phyloP scores from a whole-genome alignment of 2,329 filamentous ascomycete genomes.

The Aspergillus sp. region DNA sequence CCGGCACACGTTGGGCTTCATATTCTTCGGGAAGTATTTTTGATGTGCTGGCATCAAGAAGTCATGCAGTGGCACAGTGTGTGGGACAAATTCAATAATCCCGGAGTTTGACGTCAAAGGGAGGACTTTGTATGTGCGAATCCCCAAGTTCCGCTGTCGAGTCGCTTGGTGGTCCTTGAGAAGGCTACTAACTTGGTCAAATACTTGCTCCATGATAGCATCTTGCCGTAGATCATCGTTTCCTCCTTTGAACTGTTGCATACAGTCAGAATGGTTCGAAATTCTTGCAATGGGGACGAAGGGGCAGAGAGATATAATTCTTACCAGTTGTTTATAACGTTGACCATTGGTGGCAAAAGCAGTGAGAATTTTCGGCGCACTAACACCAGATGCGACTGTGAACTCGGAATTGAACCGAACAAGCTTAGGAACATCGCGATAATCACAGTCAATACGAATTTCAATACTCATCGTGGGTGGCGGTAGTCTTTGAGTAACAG shows the following conservation, averaged over 20 bases:
- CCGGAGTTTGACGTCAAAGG: slow-evolving; percentile 82
- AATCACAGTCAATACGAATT: slow-evolving; percentile 70
- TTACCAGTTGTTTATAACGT: slow-evolving; percentile 79
- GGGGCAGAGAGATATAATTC: slow-evolving; percentile 18
- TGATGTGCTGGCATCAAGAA: slow-evolving; percentile 90
- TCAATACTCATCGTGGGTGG: slow-evolving; percentile 87
- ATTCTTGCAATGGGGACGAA: background rate
- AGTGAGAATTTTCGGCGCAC: slow-evolving; percentile 89
- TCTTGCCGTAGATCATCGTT: slow-evolving; percentile 96
- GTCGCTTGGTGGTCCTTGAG: slow-evolving; percentile 83
- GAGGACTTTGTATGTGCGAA: slow-evolving; percentile 95
- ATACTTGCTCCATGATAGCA: slow-evolving; percentile 99
- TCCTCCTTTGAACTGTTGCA: slow-evolving; percentile 74
- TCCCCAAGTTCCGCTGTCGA: slow-evolving; percentile 81
- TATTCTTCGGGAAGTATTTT: slow-evolving; percentile 79
- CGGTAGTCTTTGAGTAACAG: slow-evolving; percentile 70
- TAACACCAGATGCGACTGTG: slow-evolving; percentile 84
- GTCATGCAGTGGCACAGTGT: slow-evolving; percentile 89
- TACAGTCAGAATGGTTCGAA: slow-evolving; percentile 7
- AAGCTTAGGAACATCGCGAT: slow-evolving; percentile 74
- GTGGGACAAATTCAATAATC: slow-evolving; percentile 93
- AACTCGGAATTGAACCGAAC: slow-evolving; percentile 71
- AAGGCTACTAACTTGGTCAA: slow-evolving; percentile 89
- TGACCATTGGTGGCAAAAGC: slow-evolving; percentile 74
- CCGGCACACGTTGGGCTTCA: slow-evolving; percentile 72